A percentile compares a stretch with the other conserved stretches of the same genome.
phyloP scores from a whole-genome alignment of 1,139 yeast species.

The Suhomyces yuchorum region DNA sequence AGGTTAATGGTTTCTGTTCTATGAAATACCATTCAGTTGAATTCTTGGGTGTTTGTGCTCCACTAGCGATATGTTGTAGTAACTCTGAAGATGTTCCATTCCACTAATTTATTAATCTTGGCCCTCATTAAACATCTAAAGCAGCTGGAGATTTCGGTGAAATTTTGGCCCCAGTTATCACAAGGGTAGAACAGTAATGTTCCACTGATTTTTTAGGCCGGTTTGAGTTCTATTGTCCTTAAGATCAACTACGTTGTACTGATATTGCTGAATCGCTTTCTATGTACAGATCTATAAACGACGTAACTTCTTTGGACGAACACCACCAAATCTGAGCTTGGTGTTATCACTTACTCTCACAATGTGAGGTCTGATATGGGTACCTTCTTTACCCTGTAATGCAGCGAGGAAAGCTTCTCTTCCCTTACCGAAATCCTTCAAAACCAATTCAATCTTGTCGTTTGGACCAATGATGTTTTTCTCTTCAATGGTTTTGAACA shows the following conservation, averaged over 20 bases:
- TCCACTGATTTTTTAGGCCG: too few relatives aligned
- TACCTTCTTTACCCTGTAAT: conserved; percentile 87
- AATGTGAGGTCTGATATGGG: conserved; percentile 60
- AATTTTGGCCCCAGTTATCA: too few relatives aligned
- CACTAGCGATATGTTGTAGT: too few relatives aligned
- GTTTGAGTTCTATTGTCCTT: too few relatives aligned
- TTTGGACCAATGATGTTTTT: conserved; percentile 51
- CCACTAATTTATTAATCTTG: too few relatives aligned
- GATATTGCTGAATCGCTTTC: neutral
- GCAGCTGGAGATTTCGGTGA: too few relatives aligned
- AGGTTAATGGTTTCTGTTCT: too few relatives aligned
- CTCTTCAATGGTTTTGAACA: conserved; percentile 72
- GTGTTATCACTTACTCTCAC: conserved; percentile 77
- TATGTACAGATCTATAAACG: conserved; percentile 45
- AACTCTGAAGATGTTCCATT: too few relatives aligned
- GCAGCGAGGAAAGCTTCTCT: conserved; percentile 86
- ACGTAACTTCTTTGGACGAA: conserved; percentile 79
- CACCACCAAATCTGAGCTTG: conserved; percentile 89
- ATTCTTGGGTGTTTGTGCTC: too few relatives aligned
- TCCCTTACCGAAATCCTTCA: conserved; percentile 86
- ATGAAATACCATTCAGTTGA: too few relatives aligned
- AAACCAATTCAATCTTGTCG: conserved; percentile 67
- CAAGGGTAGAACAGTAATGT: too few relatives aligned
- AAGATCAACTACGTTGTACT: neutral
- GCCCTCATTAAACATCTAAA: too few relatives aligned